Conservation (phyloP, 768 basidiomycete genomes). For the Clathrus columnatus region DNA sequence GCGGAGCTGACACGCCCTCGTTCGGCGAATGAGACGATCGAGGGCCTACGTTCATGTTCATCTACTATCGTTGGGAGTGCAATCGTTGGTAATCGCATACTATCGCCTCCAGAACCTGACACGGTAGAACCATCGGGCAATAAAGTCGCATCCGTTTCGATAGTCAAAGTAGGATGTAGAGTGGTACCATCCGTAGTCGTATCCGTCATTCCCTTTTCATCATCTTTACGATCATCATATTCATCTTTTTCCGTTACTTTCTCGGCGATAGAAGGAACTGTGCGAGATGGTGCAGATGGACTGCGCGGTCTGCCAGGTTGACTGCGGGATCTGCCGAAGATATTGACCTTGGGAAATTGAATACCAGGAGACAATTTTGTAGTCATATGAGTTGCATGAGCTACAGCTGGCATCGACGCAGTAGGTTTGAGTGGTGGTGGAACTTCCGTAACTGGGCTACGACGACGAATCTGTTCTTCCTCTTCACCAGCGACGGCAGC, state of each 20-base stretch:
- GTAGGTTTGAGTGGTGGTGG: conserved; percentile 25
- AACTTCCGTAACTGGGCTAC: conserved; percentile 15
- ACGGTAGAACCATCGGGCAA: not conserved
- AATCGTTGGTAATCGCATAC: not conserved
- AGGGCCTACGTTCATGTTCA: not conserved
- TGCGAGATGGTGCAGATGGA: not conserved
- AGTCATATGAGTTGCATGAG: not conserved
- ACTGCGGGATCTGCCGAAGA: conserved; percentile 20
- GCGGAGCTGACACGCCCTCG: conserved; percentile 6
- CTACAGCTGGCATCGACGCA: not conserved
- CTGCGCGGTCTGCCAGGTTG: conserved; percentile 13
- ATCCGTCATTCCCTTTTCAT: not conserved
- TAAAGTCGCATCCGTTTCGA: not conserved
- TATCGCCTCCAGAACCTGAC: not conserved
- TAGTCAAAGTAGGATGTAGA: too few relatives aligned
- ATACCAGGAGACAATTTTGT: conserved; percentile 4
- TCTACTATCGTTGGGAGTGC: not conserved
- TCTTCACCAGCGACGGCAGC: conserved; percentile 14
- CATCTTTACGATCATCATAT: not conserved
- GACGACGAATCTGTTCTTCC: conserved; percentile 1
- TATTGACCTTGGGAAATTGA: conserved; percentile 17
- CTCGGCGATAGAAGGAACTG: not conserved
- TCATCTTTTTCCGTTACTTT: not conserved
- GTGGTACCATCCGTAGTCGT: not conserved
- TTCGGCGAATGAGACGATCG: conserved; percentile 6